Base-by-base conservation (phyloP, 257 asterid genomes). In the Nicotiana obtusifolia region DNA sequence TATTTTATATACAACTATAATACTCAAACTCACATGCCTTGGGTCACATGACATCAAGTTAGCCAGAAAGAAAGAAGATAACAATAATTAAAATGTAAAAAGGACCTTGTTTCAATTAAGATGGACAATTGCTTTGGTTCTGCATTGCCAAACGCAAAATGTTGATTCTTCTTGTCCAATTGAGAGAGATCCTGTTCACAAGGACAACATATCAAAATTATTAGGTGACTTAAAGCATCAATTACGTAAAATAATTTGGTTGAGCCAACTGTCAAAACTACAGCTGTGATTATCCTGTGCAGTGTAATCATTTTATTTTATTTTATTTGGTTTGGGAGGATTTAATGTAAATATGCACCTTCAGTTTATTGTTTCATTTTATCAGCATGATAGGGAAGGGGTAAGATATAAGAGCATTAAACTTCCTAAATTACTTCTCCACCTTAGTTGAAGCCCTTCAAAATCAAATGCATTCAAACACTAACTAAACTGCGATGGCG, bases 41-140 rank as follows among this genome's bases (percentile, higher is more conserved):
- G 61, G 15, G 61, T 47, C 44, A 73, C 7, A 47, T 47, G 78
- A 44, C 26, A 73, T 73, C 79, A 15, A 47, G 24, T 47, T 22
- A 24, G 79, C 61, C 79, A 73, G 61, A 73, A 47, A 24, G 22
- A 73, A 73, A 44, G 78, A 71, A 71, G 37, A 44, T 44, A 15
- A 14, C 22, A 47, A 73, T 22, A 14, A 49, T 47, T 49, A 73
- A 73, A 49, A 47, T 14, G 37, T 47, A 5, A 78, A 37, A 66
- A 77, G 78, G 81, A 95, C 99, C 99, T 94, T 62, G 91, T 94
- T 83, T 94, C 93, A 77, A 86, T 89, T 87, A 96, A 81, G 80
- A 89, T 33, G 78, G 93, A 84, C 77, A 92, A 82, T 65, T 84
- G 90, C 82, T 41, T 81, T 53, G 80, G 86, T 75, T 86, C 87